phyloP scores from a whole-genome alignment of 257 asterid species.

The Penstemon barbatus region DNA sequence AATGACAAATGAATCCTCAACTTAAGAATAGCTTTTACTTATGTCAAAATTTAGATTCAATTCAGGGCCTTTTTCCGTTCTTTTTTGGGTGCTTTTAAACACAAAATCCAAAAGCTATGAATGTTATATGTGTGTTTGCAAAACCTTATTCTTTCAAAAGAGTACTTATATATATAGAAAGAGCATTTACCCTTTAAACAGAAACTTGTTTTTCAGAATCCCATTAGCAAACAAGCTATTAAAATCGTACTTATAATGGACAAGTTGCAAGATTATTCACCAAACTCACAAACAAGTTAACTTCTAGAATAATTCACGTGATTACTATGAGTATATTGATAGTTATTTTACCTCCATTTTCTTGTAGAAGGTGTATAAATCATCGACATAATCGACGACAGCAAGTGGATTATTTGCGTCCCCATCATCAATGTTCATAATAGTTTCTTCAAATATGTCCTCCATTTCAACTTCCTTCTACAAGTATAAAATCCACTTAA shows the following conservation, averaged over 20 bases:
- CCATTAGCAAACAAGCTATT: too few species aligned
- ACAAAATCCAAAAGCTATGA: too few species aligned
- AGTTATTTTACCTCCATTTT: slow-evolving; percentile 61
- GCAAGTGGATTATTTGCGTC: slow-evolving; percentile 76
- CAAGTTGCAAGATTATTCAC: background rate
- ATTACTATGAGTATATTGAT: background rate
- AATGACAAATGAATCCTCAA: background rate
- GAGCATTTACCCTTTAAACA: too few species aligned
- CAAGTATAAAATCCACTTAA: slow-evolving; percentile 2
- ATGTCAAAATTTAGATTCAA: too few species aligned
- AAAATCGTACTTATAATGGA: background rate
- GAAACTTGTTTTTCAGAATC: too few species aligned
- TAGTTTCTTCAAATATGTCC: slow-evolving; percentile 71
- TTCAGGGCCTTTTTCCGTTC: too few species aligned
- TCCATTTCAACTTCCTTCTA: slow-evolving; percentile 88
- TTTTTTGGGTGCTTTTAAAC: too few species aligned
- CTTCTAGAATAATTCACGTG: too few species aligned
- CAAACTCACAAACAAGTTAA: too few species aligned
- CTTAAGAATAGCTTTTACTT: background rate
- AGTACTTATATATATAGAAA: too few species aligned
- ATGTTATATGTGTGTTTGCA: too few species aligned
- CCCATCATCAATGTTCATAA: slow-evolving; percentile 63
- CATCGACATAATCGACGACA: slow-evolving; percentile 75
- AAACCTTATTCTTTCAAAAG: too few species aligned
- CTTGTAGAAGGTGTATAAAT: slow-evolving; percentile 69